Conservation (phyloP, 768 basidiomycete species). For the Suillus brevipes region DNA sequence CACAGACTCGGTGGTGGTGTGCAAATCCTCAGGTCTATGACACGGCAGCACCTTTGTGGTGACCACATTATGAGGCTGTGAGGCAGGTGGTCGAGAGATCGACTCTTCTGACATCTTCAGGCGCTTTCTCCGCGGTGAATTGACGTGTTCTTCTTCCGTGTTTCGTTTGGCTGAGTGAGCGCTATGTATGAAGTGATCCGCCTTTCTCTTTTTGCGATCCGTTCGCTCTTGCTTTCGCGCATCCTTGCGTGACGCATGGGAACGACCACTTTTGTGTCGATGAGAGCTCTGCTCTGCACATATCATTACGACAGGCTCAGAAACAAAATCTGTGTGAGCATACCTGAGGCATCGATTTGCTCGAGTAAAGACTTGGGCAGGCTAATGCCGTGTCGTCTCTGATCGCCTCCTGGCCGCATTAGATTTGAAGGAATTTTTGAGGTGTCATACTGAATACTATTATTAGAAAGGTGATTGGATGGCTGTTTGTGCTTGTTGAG, state of each 20-base stretch:
- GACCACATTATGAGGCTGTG: too few relatives aligned
- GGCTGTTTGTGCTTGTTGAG: constrained; percentile 1
- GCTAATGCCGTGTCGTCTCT: constrained; percentile 22
- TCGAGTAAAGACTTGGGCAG: constrained; percentile 31
- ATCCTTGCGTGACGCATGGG: constrained; percentile 55
- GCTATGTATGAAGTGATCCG: constrained; percentile 47
- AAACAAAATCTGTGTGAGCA: neutral
- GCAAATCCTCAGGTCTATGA: neutral
- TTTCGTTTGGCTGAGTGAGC: constrained; percentile 36
- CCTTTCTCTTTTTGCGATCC: constrained; percentile 61
- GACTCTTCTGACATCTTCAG: constrained; percentile 43
- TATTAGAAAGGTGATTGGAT: neutral
- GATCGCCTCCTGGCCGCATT: constrained; percentile 17
- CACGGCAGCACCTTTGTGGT: neutral
- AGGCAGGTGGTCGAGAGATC: neutral
- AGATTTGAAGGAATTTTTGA: neutral
- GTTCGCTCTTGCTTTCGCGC: constrained; percentile 61
- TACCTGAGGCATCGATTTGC: constrained; percentile 23
- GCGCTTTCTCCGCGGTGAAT: constrained; percentile 40
- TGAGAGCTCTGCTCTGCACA: constrained; percentile 7
- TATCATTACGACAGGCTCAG: neutral
- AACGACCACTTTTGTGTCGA: constrained; percentile 11
- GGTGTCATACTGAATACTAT: neutral
- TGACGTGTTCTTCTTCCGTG: constrained; percentile 44
- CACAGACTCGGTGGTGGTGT: neutral